phyloP scores from a whole-genome alignment of 345 rosid species.

The Arabidopsis suecica region DNA sequence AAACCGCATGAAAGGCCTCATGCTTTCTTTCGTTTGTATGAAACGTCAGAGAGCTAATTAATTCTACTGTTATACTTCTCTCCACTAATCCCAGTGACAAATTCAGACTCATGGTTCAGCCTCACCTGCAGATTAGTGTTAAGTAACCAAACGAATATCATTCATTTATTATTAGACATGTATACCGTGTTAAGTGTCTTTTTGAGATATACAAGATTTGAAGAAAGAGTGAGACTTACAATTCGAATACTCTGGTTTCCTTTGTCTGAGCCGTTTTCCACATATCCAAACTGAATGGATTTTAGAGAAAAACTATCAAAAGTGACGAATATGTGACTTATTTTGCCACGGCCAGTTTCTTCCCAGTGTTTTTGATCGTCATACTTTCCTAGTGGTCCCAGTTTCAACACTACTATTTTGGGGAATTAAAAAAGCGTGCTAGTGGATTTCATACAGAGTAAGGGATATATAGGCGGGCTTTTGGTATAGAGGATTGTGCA shows the following conservation, averaged over 20 bases:
- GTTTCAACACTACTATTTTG: not conserved
- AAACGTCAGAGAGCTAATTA: not conserved
- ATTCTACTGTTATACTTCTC: not conserved
- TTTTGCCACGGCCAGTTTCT: not conserved
- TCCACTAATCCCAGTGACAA: not conserved
- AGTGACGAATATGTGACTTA: not conserved
- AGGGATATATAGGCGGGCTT: not conserved
- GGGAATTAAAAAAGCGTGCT: not conserved
- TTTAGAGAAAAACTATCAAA: no score
- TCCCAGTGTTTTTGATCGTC: not conserved
- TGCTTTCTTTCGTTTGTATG: not conserved
- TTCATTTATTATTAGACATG: not conserved
- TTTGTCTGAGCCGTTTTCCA: not conserved
- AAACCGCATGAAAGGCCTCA: not conserved
- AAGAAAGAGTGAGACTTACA: not conserved
- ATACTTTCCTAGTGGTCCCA: not conserved
- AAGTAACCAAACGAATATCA: not conserved
- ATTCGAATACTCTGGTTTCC: not conserved
- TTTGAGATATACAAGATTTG: no score
- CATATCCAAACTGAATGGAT: conserved; percentile 1
- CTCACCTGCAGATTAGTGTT: not conserved
- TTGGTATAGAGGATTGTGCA: not conserved
- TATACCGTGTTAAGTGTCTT: no score
- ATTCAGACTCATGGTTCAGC: not conserved
- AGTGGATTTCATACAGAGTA: not conserved